phyloP scores from a whole-genome alignment of 163 green algal species.

The Scenedesmus sp. region DNA sequence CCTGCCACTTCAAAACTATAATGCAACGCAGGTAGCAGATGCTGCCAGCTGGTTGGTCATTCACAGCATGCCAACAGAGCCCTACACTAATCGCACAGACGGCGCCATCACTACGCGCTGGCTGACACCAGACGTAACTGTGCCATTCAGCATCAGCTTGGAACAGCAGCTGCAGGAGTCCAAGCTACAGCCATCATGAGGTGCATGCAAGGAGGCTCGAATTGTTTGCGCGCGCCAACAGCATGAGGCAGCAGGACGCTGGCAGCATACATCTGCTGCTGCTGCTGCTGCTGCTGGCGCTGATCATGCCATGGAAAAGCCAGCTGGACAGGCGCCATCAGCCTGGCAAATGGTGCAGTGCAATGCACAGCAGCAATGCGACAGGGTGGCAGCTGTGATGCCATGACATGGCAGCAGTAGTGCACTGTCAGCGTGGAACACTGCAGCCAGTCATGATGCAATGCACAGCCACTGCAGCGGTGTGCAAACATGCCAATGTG shows the following conservation, averaged over 20 bases:
- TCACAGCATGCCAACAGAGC: conserved; percentile 52
- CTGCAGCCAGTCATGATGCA: too few species aligned
- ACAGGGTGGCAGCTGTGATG: too few species aligned
- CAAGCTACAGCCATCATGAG: background rate
- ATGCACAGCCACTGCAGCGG: too few species aligned
- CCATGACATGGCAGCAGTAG: too few species aligned
- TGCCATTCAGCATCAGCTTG: conserved; percentile 16
- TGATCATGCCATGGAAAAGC: background rate
- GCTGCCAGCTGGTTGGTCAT: conserved; percentile 51
- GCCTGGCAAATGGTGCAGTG: too few species aligned
- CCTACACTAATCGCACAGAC: conserved; percentile 60
- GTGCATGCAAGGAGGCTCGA: too few species aligned
- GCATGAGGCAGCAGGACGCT: background rate
- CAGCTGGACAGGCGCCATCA: too few species aligned
- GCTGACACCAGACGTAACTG: background rate
- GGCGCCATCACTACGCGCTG: conserved; percentile 64
- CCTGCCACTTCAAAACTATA: background rate
- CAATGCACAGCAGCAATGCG: too few species aligned
- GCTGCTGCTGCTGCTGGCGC: background rate
- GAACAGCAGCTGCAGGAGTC: background rate
- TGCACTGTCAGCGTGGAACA: too few species aligned
- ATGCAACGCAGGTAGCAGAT: conserved; percentile 13
- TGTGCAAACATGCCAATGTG: background rate
- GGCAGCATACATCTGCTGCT: background rate
- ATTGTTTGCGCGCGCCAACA: too few species aligned